These are phyloP conservation scores for Cylindrotheca closterium DNA, from an alignment of 108 stramenopile genomes.

Conservation along the genomic window DNA sequence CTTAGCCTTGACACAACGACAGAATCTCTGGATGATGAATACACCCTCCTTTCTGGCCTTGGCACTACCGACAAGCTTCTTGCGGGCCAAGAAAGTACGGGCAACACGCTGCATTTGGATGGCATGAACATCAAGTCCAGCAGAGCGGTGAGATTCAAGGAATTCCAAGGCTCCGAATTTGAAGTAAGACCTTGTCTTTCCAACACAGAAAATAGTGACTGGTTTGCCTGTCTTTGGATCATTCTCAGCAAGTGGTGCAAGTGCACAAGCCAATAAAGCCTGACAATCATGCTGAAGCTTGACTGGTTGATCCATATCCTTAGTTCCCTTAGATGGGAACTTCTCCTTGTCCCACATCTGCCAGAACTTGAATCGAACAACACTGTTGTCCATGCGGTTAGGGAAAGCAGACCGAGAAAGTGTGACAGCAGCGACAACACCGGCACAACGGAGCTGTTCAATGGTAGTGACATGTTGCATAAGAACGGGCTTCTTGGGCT, in stretches of 20 bases:
- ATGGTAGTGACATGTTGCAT: conserved; percentile 84
- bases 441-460: conserved; percentile 93
- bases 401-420: conserved; percentile 93
- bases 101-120: conserved; percentile 40
- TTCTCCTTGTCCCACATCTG: conserved; percentile 37
- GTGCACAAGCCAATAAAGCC: conserved; percentile 39
- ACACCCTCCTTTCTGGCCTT: conserved; percentile 41
- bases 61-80: conserved; percentile 18
- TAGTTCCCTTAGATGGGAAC: conserved; percentile 38
- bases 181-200: conserved; percentile 85
- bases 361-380: conserved; percentile 72
- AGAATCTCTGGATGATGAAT: conserved; percentile 57
- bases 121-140: conserved; percentile 64
- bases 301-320: conserved; percentile 21
- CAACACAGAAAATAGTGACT: conserved; percentile 58
- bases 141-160: conserved; percentile 56
- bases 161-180: conserved; percentile 81
- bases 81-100: conserved; percentile 34
- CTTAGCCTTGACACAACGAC: conserved; percentile 30
- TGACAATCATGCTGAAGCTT: conserved; percentile 37
- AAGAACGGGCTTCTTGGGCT: conserved; percentile 66
- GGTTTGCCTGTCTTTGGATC: conserved; percentile 52
- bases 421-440: conserved; percentile 90
- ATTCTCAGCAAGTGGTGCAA: conserved; percentile 23
- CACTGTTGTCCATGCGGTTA: conserved; percentile 84